These are phyloP conservation scores for Starmerella tilneyi DNA, from an alignment of 805 yeast species.

Conservation along the genomic window DNA sequence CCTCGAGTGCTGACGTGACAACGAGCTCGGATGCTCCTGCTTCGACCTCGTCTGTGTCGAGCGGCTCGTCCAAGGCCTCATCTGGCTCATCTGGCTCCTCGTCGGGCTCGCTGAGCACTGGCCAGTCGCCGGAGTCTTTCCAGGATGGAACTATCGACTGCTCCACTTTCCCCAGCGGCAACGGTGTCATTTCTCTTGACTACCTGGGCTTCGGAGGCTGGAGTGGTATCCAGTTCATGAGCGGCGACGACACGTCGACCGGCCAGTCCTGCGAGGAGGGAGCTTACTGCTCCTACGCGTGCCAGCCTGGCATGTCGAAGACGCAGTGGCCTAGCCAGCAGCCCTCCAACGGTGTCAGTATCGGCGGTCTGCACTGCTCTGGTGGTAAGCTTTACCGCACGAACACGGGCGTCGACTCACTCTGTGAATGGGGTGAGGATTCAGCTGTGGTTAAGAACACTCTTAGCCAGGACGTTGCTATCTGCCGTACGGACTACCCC, in stretches of 20 bases:
- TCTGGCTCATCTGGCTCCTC: slow-evolving; percentile 30
- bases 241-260: slow-evolving; percentile 51
- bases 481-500: slow-evolving; percentile 98
- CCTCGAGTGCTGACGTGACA: slow-evolving; percentile 27
- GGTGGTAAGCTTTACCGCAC: slow-evolving; percentile 76
- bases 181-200: slow-evolving; percentile 71
- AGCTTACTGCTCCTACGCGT: slow-evolving; percentile 91
- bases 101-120: slow-evolving; percentile 38
- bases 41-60: slow-evolving; percentile 30
- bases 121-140: slow-evolving; percentile 52
- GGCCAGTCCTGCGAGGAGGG: slow-evolving; percentile 69
- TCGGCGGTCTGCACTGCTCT: slow-evolving; percentile 87
- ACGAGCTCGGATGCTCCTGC: slow-evolving; percentile 25
- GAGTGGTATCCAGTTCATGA: slow-evolving; percentile 57
- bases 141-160: slow-evolving; percentile 64
- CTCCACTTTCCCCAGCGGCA: slow-evolving; percentile 62
- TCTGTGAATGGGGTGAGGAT: slow-evolving; percentile 80
- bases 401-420: slow-evolving; percentile 51
- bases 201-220: slow-evolving; percentile 72
- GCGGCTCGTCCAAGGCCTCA: neutral
- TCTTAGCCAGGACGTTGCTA: slow-evolving; percentile 57
- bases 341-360: slow-evolving; percentile 79
- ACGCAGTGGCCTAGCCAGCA: slow-evolving; percentile 92
- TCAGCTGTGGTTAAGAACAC: slow-evolving; percentile 60
- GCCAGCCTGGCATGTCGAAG: slow-evolving; percentile 98